Conservation (phyloP, 495 filamentous ascomycete species). For the Penicillium malachiteum region DNA sequence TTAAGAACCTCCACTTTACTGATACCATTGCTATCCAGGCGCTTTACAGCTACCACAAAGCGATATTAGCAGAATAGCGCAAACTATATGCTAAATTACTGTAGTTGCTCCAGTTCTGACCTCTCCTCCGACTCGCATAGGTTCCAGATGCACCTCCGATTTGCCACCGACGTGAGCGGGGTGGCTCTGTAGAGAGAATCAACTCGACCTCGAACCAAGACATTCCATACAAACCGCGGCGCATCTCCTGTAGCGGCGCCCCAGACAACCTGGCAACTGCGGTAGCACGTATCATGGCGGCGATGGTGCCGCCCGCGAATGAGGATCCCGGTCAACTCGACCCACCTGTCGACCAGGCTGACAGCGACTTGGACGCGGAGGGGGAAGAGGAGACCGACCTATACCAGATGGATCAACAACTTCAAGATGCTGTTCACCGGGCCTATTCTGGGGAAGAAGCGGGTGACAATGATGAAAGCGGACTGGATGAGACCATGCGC, state of each 20-base stretch:
- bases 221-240: slow-evolving; percentile 8
- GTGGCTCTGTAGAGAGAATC: slow-evolving; percentile 27
- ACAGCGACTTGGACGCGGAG: slow-evolving; percentile 55
- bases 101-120: not conserved
- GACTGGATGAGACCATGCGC: slow-evolving; percentile 33
- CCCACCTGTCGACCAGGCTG: slow-evolving; percentile 35
- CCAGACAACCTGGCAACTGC: slow-evolving; percentile 46
- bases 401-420: slow-evolving; percentile 47
- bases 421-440: slow-evolving; percentile 53
- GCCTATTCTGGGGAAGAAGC: slow-evolving; percentile 52
- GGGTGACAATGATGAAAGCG: slow-evolving; percentile 41
- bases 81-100: not conserved
- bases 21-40: slow-evolving; percentile 21
- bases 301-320: slow-evolving; percentile 45
- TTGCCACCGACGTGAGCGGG: slow-evolving; percentile 32
- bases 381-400: slow-evolving; percentile 51
- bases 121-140: slow-evolving; percentile 1
- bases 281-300: slow-evolving; percentile 48
- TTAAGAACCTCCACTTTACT: slow-evolving; percentile 20
- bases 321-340: slow-evolving; percentile 38
- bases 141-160: slow-evolving; percentile 29
- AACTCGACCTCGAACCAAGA: slow-evolving; percentile 12
- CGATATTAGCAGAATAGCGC: slow-evolving; percentile 2
- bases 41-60: slow-evolving; percentile 14
- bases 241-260: slow-evolving; percentile 2